phyloP scores from a whole-genome alignment of 2,329 filamentous ascomycete species.

The Didymella segeticola region DNA sequence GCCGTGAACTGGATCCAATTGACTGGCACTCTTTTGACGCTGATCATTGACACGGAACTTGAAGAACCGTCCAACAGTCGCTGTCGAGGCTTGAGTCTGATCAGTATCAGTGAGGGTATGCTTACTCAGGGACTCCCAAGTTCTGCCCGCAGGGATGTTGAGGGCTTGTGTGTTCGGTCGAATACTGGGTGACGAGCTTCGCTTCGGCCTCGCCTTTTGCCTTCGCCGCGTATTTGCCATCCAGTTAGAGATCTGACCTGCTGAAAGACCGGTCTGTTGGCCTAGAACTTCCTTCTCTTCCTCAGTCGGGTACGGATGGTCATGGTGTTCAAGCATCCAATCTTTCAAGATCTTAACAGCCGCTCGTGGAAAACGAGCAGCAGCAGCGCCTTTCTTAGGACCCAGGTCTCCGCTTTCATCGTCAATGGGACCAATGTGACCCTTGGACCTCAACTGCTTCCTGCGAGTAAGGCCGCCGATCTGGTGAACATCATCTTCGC shows the following conservation, averaged over 20 bases:
- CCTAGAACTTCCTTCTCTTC: conserved; percentile 84
- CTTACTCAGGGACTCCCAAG: conserved; percentile 54
- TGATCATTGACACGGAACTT: conserved; percentile 27
- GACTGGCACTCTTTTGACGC: conserved; percentile 2
- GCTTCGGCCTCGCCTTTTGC: conserved; percentile 74
- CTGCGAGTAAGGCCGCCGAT: conserved; percentile 47
- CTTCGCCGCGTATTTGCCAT: conserved; percentile 86
- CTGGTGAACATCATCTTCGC: conserved; percentile 48
- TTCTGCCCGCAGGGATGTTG: conserved; percentile 73
- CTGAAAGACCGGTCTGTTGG: conserved; percentile 78
- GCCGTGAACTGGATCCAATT: conserved; percentile 2
- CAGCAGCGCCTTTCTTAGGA: conserved; percentile 44
- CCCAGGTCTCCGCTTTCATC: conserved; percentile 37
- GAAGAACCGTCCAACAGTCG: conserved; percentile 26
- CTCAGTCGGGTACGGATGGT: conserved; percentile 87
- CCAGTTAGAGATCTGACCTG: conserved; percentile 89
- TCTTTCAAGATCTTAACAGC: conserved; percentile 81
- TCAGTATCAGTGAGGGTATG: conserved; percentile 24
- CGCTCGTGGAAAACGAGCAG: conserved; percentile 72
- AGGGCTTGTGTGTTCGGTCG: conserved; percentile 69
- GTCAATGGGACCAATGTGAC: conserved; percentile 47
- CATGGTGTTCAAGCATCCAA: conserved; percentile 80
- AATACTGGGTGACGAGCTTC: conserved; percentile 73
- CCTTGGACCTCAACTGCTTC: conserved; percentile 47
- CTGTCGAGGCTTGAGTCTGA: conserved; percentile 1